phyloP scores from a whole-genome alignment of 1,139 yeast species.

The Debaryomycetaceae sp. region DNA sequence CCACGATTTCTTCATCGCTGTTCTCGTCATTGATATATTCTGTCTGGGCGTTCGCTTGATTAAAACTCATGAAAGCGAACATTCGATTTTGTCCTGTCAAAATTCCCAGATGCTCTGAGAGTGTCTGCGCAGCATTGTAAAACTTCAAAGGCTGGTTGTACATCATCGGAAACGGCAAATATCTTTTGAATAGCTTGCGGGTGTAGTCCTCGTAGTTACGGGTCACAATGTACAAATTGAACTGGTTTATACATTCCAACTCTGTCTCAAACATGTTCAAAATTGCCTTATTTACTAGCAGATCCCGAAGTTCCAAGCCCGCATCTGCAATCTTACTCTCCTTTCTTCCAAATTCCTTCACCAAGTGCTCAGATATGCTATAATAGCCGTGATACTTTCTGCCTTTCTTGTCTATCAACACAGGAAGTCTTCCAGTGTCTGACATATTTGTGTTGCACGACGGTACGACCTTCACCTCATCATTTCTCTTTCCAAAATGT shows the following conservation, averaged over 20 bases:
- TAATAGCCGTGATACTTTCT: slow-evolving; percentile 43
- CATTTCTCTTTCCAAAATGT: slow-evolving; percentile 4
- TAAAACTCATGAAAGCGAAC: slow-evolving; percentile 19
- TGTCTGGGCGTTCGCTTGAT: slow-evolving; percentile 21
- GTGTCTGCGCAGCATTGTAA: slow-evolving; percentile 44
- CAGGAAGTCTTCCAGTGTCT: slow-evolving; percentile 53
- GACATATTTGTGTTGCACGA: slow-evolving; percentile 62
- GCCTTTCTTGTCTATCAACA: slow-evolving; percentile 24
- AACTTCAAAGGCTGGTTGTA: slow-evolving; percentile 67
- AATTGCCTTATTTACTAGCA: slow-evolving; percentile 22
- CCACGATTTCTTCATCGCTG: slow-evolving; percentile 19
- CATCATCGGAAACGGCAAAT: slow-evolving; percentile 83
- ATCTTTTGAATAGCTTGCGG: slow-evolving; percentile 53
- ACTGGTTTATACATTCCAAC: slow-evolving; percentile 51
- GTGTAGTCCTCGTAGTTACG: slow-evolving; percentile 65
- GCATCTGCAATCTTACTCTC: slow-evolving; percentile 2
- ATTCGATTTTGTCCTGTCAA: slow-evolving; percentile 27
- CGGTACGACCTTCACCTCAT: slow-evolving; percentile 37
- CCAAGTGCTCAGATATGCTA: slow-evolving; percentile 36
- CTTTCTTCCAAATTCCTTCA: slow-evolving; percentile 21
- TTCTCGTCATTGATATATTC: slow-evolving; percentile 24
- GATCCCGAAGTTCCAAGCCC: slow-evolving; percentile 10
- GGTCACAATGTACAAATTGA: slow-evolving; percentile 57
- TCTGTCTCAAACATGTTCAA: slow-evolving; percentile 34
- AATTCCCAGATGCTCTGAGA: slow-evolving; percentile 41